A percentile compares a stretch with the other conserved stretches of the same genome.
These are phyloP conservation scores for Sherardia arvensis DNA, from an alignment of 257 asterid species.

Conservation along the genomic window DNA sequence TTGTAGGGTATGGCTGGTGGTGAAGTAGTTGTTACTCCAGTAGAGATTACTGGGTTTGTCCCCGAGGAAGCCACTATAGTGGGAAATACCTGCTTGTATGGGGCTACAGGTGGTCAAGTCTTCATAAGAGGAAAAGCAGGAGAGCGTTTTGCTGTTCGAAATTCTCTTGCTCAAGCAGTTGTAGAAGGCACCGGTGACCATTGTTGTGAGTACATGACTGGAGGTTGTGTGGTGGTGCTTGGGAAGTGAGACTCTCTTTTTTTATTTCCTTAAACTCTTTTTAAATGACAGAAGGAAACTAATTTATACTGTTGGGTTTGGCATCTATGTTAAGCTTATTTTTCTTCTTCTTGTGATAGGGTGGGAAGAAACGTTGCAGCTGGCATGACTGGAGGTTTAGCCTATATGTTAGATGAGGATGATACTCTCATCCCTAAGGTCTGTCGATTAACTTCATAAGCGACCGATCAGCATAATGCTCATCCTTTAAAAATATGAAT, in stretches of 20 bases:
- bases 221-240: slow-evolving; percentile 88
- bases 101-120: slow-evolving; percentile 95
- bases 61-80: slow-evolving; percentile 95
- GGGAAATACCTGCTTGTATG: slow-evolving; percentile 93
- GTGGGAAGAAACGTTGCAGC: slow-evolving; percentile 99
- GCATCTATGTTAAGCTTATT: slow-evolving; percentile 2
- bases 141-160: slow-evolving; percentile 94
- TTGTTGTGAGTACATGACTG: slow-evolving; percentile 98
- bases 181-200: slow-evolving; percentile 99
- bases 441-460: slow-evolving; percentile 11
- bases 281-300: background rate
- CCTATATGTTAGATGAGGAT: slow-evolving; percentile 88
- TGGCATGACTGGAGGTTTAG: slow-evolving; percentile 98
- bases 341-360: slow-evolving; percentile 32
- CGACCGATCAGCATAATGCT: background rate
- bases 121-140: slow-evolving; percentile 90
- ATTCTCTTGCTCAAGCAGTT: slow-evolving; percentile 94
- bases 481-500: background rate
- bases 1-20: slow-evolving; percentile 99
- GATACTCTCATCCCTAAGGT: slow-evolving; percentile 93
- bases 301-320: background rate
- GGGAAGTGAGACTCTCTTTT: slow-evolving; percentile 65
- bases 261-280: background rate
- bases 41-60: slow-evolving; percentile 56
- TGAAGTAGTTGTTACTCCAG: slow-evolving; percentile 79